Base-by-base conservation (phyloP, 176 grass and related monocot genomes). In the Stipa capillata region DNA sequence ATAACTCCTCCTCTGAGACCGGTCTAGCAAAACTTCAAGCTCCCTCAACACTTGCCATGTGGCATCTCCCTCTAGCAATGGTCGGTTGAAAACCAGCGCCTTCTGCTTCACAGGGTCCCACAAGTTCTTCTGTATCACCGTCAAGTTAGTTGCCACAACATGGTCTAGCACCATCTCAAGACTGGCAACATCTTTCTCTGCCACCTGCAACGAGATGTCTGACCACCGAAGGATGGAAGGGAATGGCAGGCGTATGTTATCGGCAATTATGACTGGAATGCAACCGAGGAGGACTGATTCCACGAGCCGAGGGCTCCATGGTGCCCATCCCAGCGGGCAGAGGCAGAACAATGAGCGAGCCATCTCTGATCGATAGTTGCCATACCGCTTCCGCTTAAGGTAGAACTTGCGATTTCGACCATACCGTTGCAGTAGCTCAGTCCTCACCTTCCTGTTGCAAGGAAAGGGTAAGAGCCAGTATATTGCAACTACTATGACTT, bases 21-120 rank as follows among this genome's bases (percentile, higher is more conserved):
- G 82, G 41, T 62, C 80, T 7, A 86, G 51, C 84, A 82, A 85
- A 44, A 65, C 74, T 8, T 84, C 83, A 37, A 97, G 83, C 21
- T 90, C 90, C 90, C 62, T 77, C 73, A 93, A 58, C 34, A 85
- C 94, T 51, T 91, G 94, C 94, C 94, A 97, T 68, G 94, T 97
- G 44, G 94, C 94, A 54, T 97, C 94, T 6, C 90, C 94, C 15
- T 76, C 77, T 64, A 78, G 67, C 47, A 89, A 79, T 20, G 72
- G 90, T 23, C 65, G 85, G 35, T 89, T 81, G 49, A 93, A 97
- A 48, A 93, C 60, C 21, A 97, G 68, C 3, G 88, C 90, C 21
- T 60, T 82, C 6, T 83, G 77, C 63, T 84, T 92, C 42, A 83
- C 63, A 3, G 88, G 94, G 42, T 97, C 90, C 94, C 90, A 97